These are phyloP conservation scores for Infundibulicybe gibba DNA, from an alignment of 768 basidiomycete genomes.

Conservation along the genomic window DNA sequence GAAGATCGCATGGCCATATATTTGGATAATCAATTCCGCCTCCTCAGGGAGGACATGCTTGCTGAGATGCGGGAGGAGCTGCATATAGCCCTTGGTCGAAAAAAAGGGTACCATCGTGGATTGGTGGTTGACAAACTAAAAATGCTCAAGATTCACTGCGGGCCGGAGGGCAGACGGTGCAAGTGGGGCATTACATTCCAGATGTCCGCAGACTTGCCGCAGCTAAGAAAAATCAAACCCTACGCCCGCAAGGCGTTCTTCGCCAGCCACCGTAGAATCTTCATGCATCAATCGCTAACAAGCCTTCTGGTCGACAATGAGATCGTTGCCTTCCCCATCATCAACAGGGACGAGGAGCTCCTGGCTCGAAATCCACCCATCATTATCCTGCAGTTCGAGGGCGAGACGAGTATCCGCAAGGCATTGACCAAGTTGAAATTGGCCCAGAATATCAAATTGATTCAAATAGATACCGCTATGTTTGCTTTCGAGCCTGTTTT, in stretches of 20 bases:
- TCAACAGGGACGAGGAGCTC: constrained; percentile 51
- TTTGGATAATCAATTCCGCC: constrained; percentile 64
- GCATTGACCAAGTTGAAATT: constrained; percentile 34
- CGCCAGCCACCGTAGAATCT: constrained; percentile 33
- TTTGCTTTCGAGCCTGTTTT: constrained; percentile 65
- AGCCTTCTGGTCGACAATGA: constrained; percentile 48
- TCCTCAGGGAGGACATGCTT: constrained; percentile 63
- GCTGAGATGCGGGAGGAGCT: constrained; percentile 56
- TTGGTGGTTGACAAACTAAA: constrained; percentile 32
- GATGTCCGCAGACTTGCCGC: constrained; percentile 29
- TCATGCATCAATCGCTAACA: constrained; percentile 52
- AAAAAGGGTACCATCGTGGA: constrained; percentile 33
- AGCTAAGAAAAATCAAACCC: constrained; percentile 26
- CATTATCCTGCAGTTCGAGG: constrained; percentile 52
- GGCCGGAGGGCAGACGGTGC: constrained; percentile 15
- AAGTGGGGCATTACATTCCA: constrained; percentile 40
- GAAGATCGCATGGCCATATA: constrained; percentile 39
- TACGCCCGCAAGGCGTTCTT: constrained; percentile 32
- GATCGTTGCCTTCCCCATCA: constrained; percentile 47
- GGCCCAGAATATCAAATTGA: constrained; percentile 25
- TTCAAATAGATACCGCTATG: constrained; percentile 58
- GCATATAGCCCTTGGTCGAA: constrained; percentile 31
- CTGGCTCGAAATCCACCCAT: constrained; percentile 44
- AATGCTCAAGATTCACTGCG: constrained; percentile 31
- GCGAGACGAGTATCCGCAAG: constrained; percentile 29